Evolutionary conservation across 2,329 filamentous ascomycete genomes (phyloP), one percentile per base, ranked within the genome.

Genomic region (Penicillium glabrum): DNA sequence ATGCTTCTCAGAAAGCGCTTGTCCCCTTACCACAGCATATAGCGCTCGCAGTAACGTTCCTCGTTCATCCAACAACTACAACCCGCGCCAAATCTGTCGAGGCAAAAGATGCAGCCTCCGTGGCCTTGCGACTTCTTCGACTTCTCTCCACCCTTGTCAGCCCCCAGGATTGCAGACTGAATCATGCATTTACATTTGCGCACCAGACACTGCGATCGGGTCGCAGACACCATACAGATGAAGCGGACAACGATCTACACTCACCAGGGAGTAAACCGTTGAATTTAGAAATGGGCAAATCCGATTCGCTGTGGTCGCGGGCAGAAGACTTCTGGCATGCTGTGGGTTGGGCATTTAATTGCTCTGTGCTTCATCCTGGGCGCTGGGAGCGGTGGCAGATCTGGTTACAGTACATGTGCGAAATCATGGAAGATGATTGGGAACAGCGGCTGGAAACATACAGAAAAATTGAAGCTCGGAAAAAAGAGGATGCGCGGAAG

Each of bases 291-390:
- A 79, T 91, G 56, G 87, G 88, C 1, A 83, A 84, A 50, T 78
- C 82, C 14, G 81, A 86, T 44, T 88, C 89, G 29, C 61, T 97
- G 1, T 96, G 90, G 85, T 78, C 77, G 16, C 83, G 85, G n/a
- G 90, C 89, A 1, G 86, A 90, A 59, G 91, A 96, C 69, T 96
- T 98, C 67, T 99, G 95, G 91, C 84, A 87, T 43, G 84, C 90
- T 0, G 83, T 95, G 0, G 95, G 93, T 3, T 98, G 95, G 95
- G 89, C 90, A 0, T 92, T 98, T 72, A 95, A 93, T 70, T 98
- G 93, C 76, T 93, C 91, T 51, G 82, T 89, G 1, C 73, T 83
- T 31, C 81, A 93, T 64, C 86, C 86, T 1, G 81, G 83, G 41
- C 83, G 93, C 21, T 98, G 95, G 93, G 82, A 81, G 49, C 83